Evolutionary conservation across 352 stramenopile species (phyloP).

Genomic region (Phytopythium kandeliae): DNA sequence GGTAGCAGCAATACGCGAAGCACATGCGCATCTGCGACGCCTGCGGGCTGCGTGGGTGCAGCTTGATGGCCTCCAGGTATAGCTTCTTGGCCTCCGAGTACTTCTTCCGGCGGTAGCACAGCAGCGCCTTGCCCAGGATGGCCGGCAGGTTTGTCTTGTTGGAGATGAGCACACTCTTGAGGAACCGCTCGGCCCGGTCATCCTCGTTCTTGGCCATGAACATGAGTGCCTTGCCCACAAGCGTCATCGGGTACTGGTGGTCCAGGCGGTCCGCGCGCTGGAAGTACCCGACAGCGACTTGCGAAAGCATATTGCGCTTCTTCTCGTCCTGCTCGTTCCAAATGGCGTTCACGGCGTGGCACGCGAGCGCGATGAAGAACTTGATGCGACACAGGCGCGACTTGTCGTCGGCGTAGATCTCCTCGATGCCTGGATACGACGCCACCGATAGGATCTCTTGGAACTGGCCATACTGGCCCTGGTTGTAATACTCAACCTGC

Average conservation of each 20-base stretch:
- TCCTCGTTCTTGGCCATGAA: constrained; percentile 92
- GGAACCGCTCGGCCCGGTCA: constrained; percentile 86
- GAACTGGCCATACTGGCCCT: constrained; percentile 73
- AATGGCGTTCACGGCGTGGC: constrained; percentile 84
- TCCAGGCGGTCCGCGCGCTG: constrained; percentile 85
- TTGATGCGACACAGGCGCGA: constrained; percentile 85
- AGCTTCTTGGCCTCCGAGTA: constrained; percentile 88
- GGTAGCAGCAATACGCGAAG: constrained; percentile 96
- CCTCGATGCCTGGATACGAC: constrained; percentile 77
- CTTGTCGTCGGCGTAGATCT: constrained; percentile 86
- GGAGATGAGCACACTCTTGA: constrained; percentile 89
- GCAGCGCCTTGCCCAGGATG: constrained; percentile 79
- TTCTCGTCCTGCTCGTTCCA: constrained; percentile 89
- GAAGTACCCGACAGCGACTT: constrained; percentile 81
- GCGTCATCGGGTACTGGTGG: constrained; percentile 86
- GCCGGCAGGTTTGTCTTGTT: constrained; percentile 86
- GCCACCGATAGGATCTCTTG: constrained; percentile 82
- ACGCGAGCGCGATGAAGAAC: constrained; percentile 85
- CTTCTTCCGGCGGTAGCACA: constrained; percentile 87
- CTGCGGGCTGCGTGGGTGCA: constrained; percentile 90
- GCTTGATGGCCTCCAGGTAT: constrained; percentile 92
- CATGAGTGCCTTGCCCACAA: constrained; percentile 90
- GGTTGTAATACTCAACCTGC: constrained; percentile 87
- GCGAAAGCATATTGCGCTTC: constrained; percentile 72
- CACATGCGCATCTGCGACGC: constrained; percentile 91